phyloP scores from a whole-genome alignment of 1,284 basidiomycete species.

The Fomitiporia mediterranea region DNA sequence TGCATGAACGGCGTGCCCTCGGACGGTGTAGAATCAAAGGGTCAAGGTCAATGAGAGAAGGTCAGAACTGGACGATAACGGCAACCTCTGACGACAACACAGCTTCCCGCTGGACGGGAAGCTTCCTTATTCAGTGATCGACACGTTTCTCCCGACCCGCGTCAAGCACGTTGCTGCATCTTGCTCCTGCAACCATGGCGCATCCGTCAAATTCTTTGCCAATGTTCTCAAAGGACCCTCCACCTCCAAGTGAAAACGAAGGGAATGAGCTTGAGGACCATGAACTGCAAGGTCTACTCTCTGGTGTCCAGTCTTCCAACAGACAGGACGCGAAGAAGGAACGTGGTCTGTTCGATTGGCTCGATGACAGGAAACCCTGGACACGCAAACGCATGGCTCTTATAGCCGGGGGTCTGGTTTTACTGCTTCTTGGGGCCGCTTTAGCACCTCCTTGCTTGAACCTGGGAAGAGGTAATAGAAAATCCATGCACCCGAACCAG shows the following conservation, averaged over 20 bases:
- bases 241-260: not conserved
- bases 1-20: too few relatives aligned
- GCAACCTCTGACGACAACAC: not conserved
- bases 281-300: conserved; percentile 17
- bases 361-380: conserved; percentile 4
- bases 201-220: conserved; percentile 2
- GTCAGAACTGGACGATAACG: not conserved
- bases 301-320: conserved; percentile 10
- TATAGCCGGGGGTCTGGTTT: conserved; percentile 2
- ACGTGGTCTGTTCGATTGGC: conserved; percentile 2
- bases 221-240: not conserved
- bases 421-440: conserved; percentile 15
- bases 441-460: conserved; percentile 8
- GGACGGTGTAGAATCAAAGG: too few relatives aligned
- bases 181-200: not conserved
- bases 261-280: conserved; percentile 7
- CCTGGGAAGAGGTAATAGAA: not conserved
- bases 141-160: not conserved
- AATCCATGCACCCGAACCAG: conserved; percentile 15
- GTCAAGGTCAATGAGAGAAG: not conserved
- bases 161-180: not conserved
- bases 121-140: conserved; percentile 6
- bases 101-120: too few relatives aligned
- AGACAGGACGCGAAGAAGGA: not conserved
- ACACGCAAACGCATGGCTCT: conserved; percentile 9